A percentile compares a stretch with the other conserved stretches of the same genome.
phyloP scores from a whole-genome alignment of 352 stramenopile species.

The Globisporangium cystogenes region DNA sequence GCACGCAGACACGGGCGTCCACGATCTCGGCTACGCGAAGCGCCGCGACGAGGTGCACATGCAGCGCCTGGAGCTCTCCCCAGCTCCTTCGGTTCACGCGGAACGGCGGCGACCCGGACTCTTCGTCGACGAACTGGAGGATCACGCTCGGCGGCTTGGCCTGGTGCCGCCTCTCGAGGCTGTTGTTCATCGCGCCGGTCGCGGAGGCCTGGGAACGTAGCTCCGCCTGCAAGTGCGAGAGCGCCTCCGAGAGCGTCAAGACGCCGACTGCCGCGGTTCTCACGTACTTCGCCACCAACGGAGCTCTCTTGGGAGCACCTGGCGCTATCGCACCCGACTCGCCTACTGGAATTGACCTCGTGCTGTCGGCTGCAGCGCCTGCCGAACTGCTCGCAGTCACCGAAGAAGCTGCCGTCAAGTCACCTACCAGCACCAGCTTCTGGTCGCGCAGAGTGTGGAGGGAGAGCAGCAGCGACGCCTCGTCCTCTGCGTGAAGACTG shows the following conservation, averaged over 20 bases:
- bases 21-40: constrained; percentile 22
- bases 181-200: neutral
- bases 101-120: neutral
- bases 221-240: constrained; percentile 6
- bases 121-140: constrained; percentile 13
- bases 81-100: constrained; percentile 4
- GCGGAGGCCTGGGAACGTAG: neutral
- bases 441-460: constrained; percentile 11
- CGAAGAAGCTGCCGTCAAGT: neutral
- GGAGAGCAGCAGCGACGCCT: constrained; percentile 1
- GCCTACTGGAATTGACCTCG: neutral
- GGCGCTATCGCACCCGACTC: neutral
- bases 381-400: neutral
- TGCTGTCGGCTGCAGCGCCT: neutral
- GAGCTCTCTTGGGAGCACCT: neutral
- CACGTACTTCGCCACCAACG: constrained; percentile 4
- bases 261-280: constrained; percentile 5
- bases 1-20: constrained; percentile 19
- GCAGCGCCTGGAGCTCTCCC: constrained; percentile 14
- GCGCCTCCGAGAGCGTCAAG: constrained; percentile 15
- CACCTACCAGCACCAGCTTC: constrained; percentile 2
- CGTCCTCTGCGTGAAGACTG: neutral
- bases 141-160: constrained; percentile 1
- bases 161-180: neutral
- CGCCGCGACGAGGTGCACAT: constrained; percentile 20